Percentiles rank a stretch among this genome's conserved stretches.
phyloP scores from a whole-genome alignment of 768 basidiomycete genomes.

The Macrolepiota dolichaula region DNA sequence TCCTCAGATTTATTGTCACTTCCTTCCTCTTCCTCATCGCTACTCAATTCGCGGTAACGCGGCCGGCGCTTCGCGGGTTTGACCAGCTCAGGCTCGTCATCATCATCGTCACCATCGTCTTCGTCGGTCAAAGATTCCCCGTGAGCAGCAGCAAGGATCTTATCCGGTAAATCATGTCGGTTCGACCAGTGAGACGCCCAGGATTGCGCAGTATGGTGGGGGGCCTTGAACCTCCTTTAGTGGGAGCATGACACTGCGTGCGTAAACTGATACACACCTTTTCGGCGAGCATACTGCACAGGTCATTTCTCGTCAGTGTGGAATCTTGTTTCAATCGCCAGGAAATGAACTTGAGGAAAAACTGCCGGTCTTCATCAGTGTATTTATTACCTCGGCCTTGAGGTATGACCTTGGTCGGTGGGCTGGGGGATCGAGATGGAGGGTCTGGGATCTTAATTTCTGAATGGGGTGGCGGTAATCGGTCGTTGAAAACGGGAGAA shows the following conservation, averaged over 20 bases:
- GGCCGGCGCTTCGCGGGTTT: conserved; percentile 14
- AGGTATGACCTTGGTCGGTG: conserved; percentile 50
- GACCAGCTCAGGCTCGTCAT: conserved; percentile 16
- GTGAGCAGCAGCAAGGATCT: conserved; percentile 48
- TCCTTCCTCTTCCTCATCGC: conserved; percentile 23
- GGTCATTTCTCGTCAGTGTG: conserved; percentile 44
- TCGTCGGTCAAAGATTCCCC: conserved; percentile 25
- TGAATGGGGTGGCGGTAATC: conserved; percentile 58
- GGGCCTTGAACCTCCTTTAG: conserved; percentile 40
- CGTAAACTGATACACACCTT: conserved; percentile 40
- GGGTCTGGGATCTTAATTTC: conserved; percentile 58
- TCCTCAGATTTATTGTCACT: conserved; percentile 21
- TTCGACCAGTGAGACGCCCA: conserved; percentile 70
- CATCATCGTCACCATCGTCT: conserved; percentile 21
- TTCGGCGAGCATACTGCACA: conserved; percentile 52
- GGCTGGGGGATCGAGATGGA: conserved; percentile 67
- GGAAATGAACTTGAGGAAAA: conserved; percentile 61
- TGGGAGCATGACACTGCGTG: background rate
- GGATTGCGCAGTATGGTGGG: conserved; percentile 59
- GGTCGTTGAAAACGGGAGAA: conserved; percentile 40
- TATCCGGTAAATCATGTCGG: conserved; percentile 64
- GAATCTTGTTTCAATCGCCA: conserved; percentile 60
- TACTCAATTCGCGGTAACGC: conserved; percentile 19
- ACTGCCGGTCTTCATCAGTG: conserved; percentile 63
- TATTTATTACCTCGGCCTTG: conserved; percentile 56